phyloP scores from a whole-genome alignment of 1,139 yeast species.

The Saccharomycopsis hybrid region DNA sequence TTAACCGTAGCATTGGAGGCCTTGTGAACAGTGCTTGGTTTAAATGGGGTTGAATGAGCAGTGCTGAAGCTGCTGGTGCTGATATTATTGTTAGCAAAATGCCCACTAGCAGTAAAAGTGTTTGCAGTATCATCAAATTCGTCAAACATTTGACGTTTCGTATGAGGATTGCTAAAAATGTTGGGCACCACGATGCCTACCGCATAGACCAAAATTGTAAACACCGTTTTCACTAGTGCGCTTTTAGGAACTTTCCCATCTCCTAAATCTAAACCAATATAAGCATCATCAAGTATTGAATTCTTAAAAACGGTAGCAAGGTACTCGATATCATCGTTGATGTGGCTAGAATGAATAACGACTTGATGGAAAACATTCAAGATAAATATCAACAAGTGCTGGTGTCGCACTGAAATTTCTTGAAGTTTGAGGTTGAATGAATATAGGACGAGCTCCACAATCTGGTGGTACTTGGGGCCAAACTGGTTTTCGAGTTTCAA shows the following conservation, averaged over 20 bases:
- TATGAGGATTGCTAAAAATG: conserved; percentile 1
- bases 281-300: conserved; percentile 3
- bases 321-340: conserved; percentile 12
- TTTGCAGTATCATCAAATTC: too few relatives aligned
- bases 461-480: conserved; percentile 5
- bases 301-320: conserved; percentile 11
- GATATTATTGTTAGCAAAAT: too few relatives aligned
- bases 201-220: conserved; percentile 10
- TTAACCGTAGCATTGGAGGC: too few relatives aligned
- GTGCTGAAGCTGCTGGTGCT: background rate
- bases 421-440: conserved; percentile 9
- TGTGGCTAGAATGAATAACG: background rate
- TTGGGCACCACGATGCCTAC: conserved; percentile 18
- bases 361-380: conserved; percentile 12
- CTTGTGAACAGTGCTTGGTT: background rate
- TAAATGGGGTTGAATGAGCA: too few relatives aligned
- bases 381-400: conserved; percentile 4
- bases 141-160: too few relatives aligned
- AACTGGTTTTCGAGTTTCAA: conserved; percentile 10
- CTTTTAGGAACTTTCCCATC: background rate
- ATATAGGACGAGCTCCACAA: conserved; percentile 11
- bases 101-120: too few relatives aligned
- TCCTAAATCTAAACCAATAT: conserved; percentile 6
- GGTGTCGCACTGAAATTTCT: background rate
- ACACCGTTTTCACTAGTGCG: background rate